phyloP scores from a whole-genome alignment of 2,329 filamentous ascomycete species.

The Hymenoscyphus fructigenus region DNA sequence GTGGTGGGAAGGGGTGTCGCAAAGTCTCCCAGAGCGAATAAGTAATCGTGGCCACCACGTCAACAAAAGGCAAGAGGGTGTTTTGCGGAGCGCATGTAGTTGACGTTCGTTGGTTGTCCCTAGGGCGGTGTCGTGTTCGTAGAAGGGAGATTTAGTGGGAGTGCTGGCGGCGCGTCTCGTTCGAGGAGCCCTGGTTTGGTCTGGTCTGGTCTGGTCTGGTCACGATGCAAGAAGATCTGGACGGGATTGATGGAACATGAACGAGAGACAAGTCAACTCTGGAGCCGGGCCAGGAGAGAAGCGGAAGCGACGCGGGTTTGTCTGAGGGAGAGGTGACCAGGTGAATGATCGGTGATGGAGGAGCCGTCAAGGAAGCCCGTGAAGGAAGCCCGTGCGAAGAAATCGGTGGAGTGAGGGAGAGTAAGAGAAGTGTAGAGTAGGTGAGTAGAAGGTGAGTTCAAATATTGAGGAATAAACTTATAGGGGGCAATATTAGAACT shows the following conservation, averaged over 20 bases:
- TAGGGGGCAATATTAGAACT: too few relatives aligned
- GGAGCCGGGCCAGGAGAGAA: constrained; percentile 7
- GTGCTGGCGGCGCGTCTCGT: constrained; percentile 16
- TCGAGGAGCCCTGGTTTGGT: constrained; percentile 17
- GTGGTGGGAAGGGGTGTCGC: constrained; percentile 25
- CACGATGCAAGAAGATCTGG: constrained; percentile 22
- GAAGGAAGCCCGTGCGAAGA: neutral
- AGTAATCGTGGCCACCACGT: constrained; percentile 20
- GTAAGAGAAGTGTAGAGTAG: neutral
- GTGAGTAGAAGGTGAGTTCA: neutral
- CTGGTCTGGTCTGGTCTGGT: constrained; percentile 13
- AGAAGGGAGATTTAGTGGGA: constrained; percentile 8
- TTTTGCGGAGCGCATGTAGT: constrained; percentile 21
- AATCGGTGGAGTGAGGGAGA: neutral
- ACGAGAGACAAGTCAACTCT: constrained; percentile 21
- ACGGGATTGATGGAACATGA: constrained; percentile 25
- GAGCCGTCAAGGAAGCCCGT: too few relatives aligned
- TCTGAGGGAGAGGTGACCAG: neutral
- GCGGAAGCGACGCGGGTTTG: constrained; percentile 3
- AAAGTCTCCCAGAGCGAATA: constrained; percentile 21
- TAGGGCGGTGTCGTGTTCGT: constrained; percentile 1
- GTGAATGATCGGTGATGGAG: constrained; percentile 5
- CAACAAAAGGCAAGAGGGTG: constrained; percentile 7
- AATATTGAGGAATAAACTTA: too few relatives aligned
- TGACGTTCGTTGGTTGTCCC: neutral